Evolutionary conservation across 371 early-diverging fungal genomes (phyloP).

Genomic region (Mucor racemosus): DNA sequence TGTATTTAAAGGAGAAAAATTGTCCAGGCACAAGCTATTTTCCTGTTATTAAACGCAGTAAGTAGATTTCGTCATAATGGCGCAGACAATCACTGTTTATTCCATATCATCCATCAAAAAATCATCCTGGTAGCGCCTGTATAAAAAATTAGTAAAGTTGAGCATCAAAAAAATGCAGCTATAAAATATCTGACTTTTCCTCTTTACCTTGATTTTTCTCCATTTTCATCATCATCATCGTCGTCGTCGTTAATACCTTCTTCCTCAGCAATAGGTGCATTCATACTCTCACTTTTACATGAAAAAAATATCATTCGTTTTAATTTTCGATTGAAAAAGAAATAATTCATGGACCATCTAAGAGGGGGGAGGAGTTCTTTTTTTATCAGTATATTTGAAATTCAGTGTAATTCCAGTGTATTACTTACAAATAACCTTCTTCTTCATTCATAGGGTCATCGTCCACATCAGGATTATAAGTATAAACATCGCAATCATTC

Average conservation of each 20-base stretch:
- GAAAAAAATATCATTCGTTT: slow-evolving; percentile 92
- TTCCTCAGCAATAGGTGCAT: slow-evolving; percentile 42
- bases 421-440: slow-evolving; percentile 60
- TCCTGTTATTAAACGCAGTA: neutral
- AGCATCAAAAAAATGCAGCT: neutral
- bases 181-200: neutral
- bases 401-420: neutral
- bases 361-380: neutral
- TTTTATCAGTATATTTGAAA: neutral
- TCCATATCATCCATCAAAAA: slow-evolving; percentile 54
- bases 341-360: slow-evolving; percentile 94
- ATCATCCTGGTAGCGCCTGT: slow-evolving; percentile 41
- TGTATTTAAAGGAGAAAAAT: slow-evolving; percentile 15
- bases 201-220: slow-evolving; percentile 18
- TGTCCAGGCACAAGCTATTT: slow-evolving; percentile 7
- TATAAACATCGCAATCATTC: slow-evolving; percentile 86
- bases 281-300: slow-evolving; percentile 71
- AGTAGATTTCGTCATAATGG: slow-evolving; percentile 13
- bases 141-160: neutral
- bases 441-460: slow-evolving; percentile 91
- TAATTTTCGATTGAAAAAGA: slow-evolving; percentile 89
- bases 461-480: slow-evolving; percentile 84
- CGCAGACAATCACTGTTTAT: slow-evolving; percentile 2
- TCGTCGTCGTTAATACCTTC: slow-evolving; percentile 28
- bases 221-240: slow-evolving; percentile 16